Conservation (phyloP, 2,329 filamentous ascomycete genomes). For the Blastomyces silverae region DNA sequence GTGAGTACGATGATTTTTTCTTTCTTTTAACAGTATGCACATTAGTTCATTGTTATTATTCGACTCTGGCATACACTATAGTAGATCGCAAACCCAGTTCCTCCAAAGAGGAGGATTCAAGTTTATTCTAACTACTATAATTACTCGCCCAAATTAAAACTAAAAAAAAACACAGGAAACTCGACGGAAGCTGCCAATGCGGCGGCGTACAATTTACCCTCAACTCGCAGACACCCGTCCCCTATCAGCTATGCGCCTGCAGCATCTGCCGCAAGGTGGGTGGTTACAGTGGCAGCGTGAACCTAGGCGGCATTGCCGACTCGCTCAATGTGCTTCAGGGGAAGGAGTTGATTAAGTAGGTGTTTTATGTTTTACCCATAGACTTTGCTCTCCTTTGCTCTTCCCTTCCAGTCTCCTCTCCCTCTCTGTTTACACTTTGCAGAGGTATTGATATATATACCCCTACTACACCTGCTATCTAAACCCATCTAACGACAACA, state of each 20-base stretch:
- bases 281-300: slow-evolving; percentile 42
- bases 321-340: slow-evolving; percentile 40
- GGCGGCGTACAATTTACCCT: slow-evolving; percentile 44
- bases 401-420: background rate
- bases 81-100: too few species aligned
- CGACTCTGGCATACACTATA: background rate
- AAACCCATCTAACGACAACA: background rate
- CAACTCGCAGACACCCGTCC: slow-evolving; percentile 43
- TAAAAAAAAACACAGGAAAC: slow-evolving; percentile 35
- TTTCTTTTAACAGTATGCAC: background rate
- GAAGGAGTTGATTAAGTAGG: slow-evolving; percentile 42
- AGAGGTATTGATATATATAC: background rate
- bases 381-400: background rate
- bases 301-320: slow-evolving; percentile 42
- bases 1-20: slow-evolving; percentile 19
- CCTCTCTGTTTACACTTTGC: background rate
- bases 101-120: too few species aligned
- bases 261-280: slow-evolving; percentile 46
- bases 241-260: slow-evolving; percentile 46
- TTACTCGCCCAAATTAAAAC: background rate
- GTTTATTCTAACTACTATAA: too few species aligned
- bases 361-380: slow-evolving; percentile 2
- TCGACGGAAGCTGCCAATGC: slow-evolving; percentile 47
- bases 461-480: too few species aligned
- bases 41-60: background rate